Conservation (phyloP, 805 yeast genomes). For the Candida ipomoeae region DNA sequence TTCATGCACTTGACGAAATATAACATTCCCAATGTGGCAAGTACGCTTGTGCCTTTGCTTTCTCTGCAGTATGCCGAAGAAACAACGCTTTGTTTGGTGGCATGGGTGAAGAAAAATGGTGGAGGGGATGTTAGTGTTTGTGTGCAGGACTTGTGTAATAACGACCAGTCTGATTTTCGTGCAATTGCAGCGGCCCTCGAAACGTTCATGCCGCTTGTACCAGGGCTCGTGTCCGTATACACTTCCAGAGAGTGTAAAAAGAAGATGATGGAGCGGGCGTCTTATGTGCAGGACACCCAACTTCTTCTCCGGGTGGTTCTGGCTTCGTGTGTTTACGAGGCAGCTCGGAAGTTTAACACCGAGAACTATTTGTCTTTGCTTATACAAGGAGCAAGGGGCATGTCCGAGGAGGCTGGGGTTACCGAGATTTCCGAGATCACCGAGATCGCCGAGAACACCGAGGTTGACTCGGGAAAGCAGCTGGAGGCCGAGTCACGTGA, state of each 20-base stretch:
- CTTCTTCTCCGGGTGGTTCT: slow-evolving; percentile 12
- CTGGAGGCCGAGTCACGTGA: background rate
- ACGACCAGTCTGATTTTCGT: background rate
- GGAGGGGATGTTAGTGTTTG: background rate
- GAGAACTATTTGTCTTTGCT: slow-evolving; percentile 12
- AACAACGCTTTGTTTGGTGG: background rate
- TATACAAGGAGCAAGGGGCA: slow-evolving; percentile 8
- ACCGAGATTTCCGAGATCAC: too few relatives aligned
- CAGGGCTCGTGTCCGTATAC: slow-evolving; percentile 12
- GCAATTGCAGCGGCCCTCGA: slow-evolving; percentile 10
- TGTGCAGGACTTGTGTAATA: background rate
- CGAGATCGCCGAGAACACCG: too few relatives aligned
- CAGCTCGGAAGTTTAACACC: slow-evolving; percentile 16
- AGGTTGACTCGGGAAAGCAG: background rate
- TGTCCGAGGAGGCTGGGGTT: too few relatives aligned
- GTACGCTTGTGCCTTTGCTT: slow-evolving; percentile 3
- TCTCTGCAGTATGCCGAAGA: background rate
- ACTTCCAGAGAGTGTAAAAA: slow-evolving; percentile 9
- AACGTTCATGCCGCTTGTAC: slow-evolving; percentile 13
- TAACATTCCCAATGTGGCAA: background rate
- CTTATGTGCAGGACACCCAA: slow-evolving; percentile 7
- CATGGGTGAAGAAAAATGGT: background rate
- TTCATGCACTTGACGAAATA: slow-evolving; percentile 4
- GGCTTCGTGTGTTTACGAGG: slow-evolving; percentile 14
- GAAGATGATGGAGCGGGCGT: slow-evolving; percentile 10